phyloP scores from a whole-genome alignment of 345 rosid species.

The Eucalyptus cladocalyx region DNA sequence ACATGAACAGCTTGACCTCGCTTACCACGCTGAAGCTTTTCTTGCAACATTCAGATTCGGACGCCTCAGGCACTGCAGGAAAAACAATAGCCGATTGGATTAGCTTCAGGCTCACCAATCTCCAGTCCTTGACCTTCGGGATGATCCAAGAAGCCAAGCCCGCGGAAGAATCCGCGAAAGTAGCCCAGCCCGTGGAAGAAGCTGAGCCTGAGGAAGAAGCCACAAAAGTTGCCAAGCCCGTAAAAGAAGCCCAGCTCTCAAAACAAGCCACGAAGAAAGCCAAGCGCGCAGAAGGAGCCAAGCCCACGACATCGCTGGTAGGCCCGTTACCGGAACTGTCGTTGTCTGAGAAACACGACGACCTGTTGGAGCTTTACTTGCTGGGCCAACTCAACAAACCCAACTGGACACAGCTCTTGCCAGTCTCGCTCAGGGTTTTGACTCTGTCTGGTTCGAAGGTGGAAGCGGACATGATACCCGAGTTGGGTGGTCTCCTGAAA shows the following conservation, averaged over 20 bases:
- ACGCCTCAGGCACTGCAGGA: not conserved
- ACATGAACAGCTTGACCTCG: not conserved
- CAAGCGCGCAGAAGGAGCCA: accelerated
- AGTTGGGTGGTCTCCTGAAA: not conserved
- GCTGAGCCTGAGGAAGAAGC: too few relatives aligned
- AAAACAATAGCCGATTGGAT: not conserved
- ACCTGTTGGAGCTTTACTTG: not conserved
- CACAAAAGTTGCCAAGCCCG: too few relatives aligned
- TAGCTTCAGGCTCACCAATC: not conserved
- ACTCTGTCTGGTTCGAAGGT: not conserved
- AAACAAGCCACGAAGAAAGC: too few relatives aligned
- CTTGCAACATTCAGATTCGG: accelerated
- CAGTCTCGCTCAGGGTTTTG: not conserved
- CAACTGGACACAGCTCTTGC: not conserved
- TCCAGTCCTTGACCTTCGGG: not conserved
- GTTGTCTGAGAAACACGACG: not conserved
- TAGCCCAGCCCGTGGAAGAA: accelerated
- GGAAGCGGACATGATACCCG: not conserved
- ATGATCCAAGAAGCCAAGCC: too few relatives aligned
- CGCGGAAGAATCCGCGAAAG: too few relatives aligned
- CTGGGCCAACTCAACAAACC: not conserved
- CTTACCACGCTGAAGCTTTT: not conserved
- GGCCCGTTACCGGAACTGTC: not conserved
- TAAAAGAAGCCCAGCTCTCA: too few relatives aligned
- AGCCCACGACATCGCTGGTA: accelerated